Percentiles rank a stretch among this genome's conserved stretches.
These are phyloP conservation scores for Suillus decipiens DNA, from an alignment of 768 basidiomycete species.

Conservation along the genomic window DNA sequence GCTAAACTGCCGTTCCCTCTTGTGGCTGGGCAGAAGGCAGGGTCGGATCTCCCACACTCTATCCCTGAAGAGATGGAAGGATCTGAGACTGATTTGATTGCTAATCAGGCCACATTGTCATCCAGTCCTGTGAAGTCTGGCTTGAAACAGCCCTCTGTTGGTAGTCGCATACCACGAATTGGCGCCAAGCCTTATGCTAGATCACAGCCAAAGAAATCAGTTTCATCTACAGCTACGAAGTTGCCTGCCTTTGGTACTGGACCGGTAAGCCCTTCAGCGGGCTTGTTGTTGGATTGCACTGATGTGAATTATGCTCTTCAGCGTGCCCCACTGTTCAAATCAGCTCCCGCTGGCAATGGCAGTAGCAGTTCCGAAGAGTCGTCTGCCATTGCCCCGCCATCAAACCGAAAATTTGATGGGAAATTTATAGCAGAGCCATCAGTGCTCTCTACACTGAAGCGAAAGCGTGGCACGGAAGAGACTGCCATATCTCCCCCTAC, in stretches of 20 bases:
- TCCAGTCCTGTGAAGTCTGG: conserved; percentile 40
- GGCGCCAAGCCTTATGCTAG: conserved; percentile 60
- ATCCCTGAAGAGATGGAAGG: conserved; percentile 36
- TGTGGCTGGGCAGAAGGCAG: conserved; percentile 21
- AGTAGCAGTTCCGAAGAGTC: conserved; percentile 15
- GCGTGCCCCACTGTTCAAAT: conserved; percentile 17
- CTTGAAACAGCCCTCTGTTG: conserved; percentile 47
- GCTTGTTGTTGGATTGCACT: neutral
- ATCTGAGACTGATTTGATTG: conserved; percentile 14
- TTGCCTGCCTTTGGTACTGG: conserved; percentile 6
- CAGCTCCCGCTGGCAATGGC: conserved; percentile 15
- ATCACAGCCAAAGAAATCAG: conserved; percentile 21
- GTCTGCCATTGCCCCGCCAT: conserved; percentile 11
- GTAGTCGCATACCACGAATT: conserved; percentile 64
- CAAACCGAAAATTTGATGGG: neutral
- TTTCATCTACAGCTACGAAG: neutral
- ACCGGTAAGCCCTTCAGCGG: neutral
- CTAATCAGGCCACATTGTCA: conserved; percentile 18
- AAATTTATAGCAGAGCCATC: conserved; percentile 8
- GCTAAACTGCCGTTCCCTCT: conserved; percentile 33
- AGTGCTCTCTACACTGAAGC: conserved; percentile 29
- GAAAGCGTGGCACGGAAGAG: conserved; percentile 28
- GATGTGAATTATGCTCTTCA: conserved; percentile 5
- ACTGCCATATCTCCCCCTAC: conserved; percentile 20
- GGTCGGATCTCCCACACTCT: conserved; percentile 24